phyloP scores from a whole-genome alignment of 495 filamentous ascomycete genomes.

The Xylaria longipes region DNA sequence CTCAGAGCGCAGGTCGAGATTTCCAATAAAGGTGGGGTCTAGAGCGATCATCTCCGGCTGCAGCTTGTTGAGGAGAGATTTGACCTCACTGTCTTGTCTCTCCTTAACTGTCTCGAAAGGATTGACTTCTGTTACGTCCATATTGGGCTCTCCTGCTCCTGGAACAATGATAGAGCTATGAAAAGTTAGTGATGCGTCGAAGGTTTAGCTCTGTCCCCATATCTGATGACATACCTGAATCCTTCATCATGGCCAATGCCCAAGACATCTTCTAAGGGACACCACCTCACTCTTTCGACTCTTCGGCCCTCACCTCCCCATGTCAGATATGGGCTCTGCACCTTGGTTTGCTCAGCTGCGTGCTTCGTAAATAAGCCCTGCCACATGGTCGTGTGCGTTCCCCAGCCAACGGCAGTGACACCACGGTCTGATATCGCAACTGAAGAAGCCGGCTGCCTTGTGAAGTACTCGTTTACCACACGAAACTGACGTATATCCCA shows the following conservation, averaged over 20 bases:
- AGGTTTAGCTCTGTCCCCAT: conserved; percentile 56
- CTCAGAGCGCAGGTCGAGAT: conserved; percentile 76
- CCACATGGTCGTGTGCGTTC: conserved; percentile 88
- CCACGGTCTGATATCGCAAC: conserved; percentile 87
- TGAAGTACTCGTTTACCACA: conserved; percentile 89
- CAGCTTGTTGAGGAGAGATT: conserved; percentile 86
- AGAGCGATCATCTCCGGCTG: conserved; percentile 97
- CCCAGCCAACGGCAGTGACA: conserved; percentile 89
- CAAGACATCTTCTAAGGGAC: conserved; percentile 91
- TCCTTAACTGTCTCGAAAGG: conserved; percentile 96
- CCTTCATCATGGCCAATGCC: conserved; percentile 85
- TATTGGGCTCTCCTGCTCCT: conserved; percentile 95
- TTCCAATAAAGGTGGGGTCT: conserved; percentile 88
- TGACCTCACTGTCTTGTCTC: conserved; percentile 91
- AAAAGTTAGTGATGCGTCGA: background rate
- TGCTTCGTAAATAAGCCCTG: conserved; percentile 80
- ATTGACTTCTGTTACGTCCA: conserved; percentile 90
- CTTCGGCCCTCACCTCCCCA: conserved; percentile 87
- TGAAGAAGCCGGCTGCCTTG: conserved; percentile 81
- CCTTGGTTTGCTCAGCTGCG: conserved; percentile 71
- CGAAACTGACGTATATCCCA: conserved; percentile 97
- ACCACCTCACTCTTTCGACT: conserved; percentile 86
- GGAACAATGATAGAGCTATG: conserved; percentile 79
- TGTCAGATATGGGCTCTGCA: conserved; percentile 88
- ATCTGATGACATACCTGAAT: conserved; percentile 85